Evolutionary conservation across 192 early-diverging fungal species (phyloP).

Genomic region (Entomortierella chlamydospora): DNA sequence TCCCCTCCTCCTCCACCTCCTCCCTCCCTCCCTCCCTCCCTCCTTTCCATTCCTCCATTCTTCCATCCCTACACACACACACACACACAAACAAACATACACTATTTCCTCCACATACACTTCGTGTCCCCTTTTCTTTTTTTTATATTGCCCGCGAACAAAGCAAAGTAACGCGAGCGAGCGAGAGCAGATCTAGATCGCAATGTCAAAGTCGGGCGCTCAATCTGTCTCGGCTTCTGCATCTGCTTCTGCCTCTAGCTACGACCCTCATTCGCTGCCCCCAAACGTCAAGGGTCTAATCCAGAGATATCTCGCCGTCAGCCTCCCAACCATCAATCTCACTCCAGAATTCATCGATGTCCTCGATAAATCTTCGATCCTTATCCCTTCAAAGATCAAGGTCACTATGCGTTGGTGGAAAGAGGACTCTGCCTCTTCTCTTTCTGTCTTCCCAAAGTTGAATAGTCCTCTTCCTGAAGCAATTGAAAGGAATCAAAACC

Average conservation of each 20-base stretch:
- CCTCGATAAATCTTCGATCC: slow-evolving; percentile 27
- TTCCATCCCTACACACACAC: too few relatives aligned
- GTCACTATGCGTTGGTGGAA: slow-evolving; percentile 57
- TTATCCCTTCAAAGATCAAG: slow-evolving; percentile 40
- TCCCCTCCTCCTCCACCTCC: background rate
- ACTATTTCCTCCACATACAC: too few relatives aligned
- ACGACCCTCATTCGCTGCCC: slow-evolving; percentile 47
- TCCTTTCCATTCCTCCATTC: background rate
- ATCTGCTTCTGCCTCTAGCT: slow-evolving; percentile 43
- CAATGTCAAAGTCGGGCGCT: slow-evolving; percentile 45
- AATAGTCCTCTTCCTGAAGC: slow-evolving; percentile 30
- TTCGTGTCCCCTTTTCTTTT: too few relatives aligned
- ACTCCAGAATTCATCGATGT: slow-evolving; percentile 42
- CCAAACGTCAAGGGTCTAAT: slow-evolving; percentile 46
- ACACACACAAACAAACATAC: too few relatives aligned
- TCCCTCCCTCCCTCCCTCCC: background rate
- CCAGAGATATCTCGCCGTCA: slow-evolving; percentile 46
- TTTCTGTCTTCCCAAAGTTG: slow-evolving; percentile 45
- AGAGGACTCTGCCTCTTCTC: slow-evolving; percentile 36
- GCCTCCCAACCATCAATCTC: slow-evolving; percentile 43
- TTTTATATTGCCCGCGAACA: too few relatives aligned
- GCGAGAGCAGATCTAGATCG: background rate
- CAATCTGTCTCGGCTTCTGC: slow-evolving; percentile 32
- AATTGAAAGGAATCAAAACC: slow-evolving; percentile 10
- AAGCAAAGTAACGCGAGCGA: too few relatives aligned